Evolutionary conservation across 2,329 filamentous ascomycete genomes (phyloP), one percentile per base, ranked within the genome.

Genomic region (Nannizziopsis arthrosporioides): DNA sequence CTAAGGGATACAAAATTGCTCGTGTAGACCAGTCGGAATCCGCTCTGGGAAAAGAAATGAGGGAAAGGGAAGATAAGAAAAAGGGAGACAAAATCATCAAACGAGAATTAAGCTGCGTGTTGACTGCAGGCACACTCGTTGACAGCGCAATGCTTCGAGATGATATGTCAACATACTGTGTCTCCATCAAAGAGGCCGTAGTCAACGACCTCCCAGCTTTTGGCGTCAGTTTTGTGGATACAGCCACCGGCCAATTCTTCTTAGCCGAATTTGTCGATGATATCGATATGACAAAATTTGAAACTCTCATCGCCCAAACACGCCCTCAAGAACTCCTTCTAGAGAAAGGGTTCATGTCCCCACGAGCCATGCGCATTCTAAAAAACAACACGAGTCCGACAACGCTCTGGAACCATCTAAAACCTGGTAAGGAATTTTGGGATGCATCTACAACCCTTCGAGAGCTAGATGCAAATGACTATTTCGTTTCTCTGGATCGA

Each of bases 71-170:
- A 53, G 66, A 59, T 35, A 72, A 65, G 52, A 84, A 82, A 59
- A 72, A 76, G 64, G 92, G 89, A 64, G 89, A 95, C 64, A 95
- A 96, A 65, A 81, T 98, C 57, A 98, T 98, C 57, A 82, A 81
- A 41, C 80, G 92, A 62, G 88, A 98, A 65, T 73, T 98, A 32
- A 82, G 89, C 1, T 92, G 87, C 57, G 87, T 98, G 10, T 74
- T 98, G 22, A 98, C 92, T 0, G 81, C 82, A 5, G 92, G 92
- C 30, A 98, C 92, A 0, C 76, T 98, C 1, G 90, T 98, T 3
- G 92, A 98, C 52, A 89, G 87, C 12, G 82, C 85, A 55, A 98
- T 98, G 92, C 77, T 98, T 36, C 90, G 96, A 63, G 87, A 94
- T 60, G 92, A 98, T 64, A 94, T 94, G 83, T 86, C 92, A 1